These are phyloP conservation scores for Mycena sp. DNA, from an alignment of 1,284 basidiomycete genomes.

Conservation along the genomic window DNA sequence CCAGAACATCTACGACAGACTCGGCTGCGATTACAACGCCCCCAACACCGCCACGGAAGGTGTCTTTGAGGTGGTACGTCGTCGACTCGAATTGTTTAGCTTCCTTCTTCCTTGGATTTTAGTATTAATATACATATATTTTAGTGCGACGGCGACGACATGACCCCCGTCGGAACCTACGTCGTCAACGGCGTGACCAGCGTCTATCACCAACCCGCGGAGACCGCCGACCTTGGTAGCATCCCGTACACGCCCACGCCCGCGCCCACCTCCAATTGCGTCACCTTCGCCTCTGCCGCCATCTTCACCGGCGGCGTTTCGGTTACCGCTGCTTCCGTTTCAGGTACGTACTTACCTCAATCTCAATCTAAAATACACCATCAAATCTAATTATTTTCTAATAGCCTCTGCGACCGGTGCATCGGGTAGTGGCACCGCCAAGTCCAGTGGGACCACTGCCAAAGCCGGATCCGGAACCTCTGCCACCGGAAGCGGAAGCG, in stretches of 20 bases:
- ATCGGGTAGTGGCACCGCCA: background rate
- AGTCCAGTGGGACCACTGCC: too few relatives aligned
- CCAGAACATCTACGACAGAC: constrained; percentile 31
- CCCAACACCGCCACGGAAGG: constrained; percentile 10
- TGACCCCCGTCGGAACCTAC: constrained; percentile 25
- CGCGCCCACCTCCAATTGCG: constrained; percentile 16
- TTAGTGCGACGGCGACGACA: constrained; percentile 27
- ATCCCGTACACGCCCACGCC: constrained; percentile 24
- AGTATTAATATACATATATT: background rate
- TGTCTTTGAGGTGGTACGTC: constrained; percentile 17
- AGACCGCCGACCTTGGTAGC: constrained; percentile 1
- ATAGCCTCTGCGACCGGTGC: background rate
- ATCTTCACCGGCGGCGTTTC: constrained; percentile 21
- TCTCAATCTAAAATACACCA: background rate
- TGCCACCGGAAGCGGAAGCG: background rate
- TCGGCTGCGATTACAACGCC: constrained; percentile 29
- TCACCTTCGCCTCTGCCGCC: background rate
- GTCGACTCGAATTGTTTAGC: background rate
- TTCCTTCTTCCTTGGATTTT: background rate
- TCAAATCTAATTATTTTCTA: background rate
- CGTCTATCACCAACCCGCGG: constrained; percentile 24
- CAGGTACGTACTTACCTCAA: background rate
- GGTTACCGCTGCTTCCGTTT: background rate
- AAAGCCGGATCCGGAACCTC: background rate
- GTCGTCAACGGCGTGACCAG: constrained; percentile 15